These are phyloP conservation scores for Xylaria sp. DNA, from an alignment of 2,329 filamentous ascomycete genomes.

Conservation along the genomic window DNA sequence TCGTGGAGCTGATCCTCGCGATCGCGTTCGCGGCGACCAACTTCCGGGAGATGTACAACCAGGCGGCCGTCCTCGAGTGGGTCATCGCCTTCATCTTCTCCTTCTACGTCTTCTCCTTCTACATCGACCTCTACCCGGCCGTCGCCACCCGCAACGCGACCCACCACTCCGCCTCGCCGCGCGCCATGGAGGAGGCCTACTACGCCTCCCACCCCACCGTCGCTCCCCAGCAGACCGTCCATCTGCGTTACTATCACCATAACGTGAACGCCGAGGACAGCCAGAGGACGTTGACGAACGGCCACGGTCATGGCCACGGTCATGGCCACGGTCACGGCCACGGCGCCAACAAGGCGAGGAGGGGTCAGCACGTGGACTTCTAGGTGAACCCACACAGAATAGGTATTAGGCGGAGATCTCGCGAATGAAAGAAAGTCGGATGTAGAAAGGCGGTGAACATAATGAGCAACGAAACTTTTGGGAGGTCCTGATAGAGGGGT, in stretches of 20 bases:
- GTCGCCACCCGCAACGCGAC: constrained; percentile 52
- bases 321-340: constrained; percentile 4
- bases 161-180: constrained; percentile 24
- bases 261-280: constrained; percentile 32
- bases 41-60: constrained; percentile 56
- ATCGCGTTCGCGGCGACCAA: constrained; percentile 70
- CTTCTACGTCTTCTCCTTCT: constrained; percentile 85
- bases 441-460: constrained; percentile 2
- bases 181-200: constrained; percentile 33
- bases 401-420: not conserved
- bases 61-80: constrained; percentile 79
- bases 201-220: constrained; percentile 21
- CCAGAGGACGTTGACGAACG: constrained; percentile 33
- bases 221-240: constrained; percentile 9
- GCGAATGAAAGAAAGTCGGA: constrained; percentile 2
- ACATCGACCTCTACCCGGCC: constrained; percentile 84
- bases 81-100: constrained; percentile 81
- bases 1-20: constrained; percentile 75
- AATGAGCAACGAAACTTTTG: not conserved
- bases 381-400: too few species aligned
- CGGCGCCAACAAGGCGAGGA: constrained; percentile 20
- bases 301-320: constrained; percentile 5
- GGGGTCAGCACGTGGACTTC: constrained; percentile 28
- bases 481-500: too few species aligned
- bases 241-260: too few species aligned